Conservation (phyloP, 164 flowering plant species). For the Umbilicus rupestris region DNA sequence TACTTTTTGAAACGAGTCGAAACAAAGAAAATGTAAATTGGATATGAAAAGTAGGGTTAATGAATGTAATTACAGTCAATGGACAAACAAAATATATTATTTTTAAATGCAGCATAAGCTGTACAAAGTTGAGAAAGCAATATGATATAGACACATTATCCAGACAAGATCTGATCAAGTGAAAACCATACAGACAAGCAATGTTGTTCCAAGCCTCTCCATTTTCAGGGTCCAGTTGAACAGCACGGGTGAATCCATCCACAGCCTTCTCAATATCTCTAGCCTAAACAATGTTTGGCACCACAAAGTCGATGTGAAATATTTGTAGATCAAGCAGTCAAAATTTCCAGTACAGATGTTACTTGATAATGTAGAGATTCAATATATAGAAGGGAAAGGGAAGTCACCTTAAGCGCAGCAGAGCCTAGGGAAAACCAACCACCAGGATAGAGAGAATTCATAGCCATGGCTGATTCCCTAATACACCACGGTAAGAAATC, state of each 20-base stretch:
- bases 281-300: slow-evolving; percentile 41
- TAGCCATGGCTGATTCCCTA: slow-evolving; percentile 89
- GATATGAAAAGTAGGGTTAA: too few relatives aligned
- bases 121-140: too few relatives aligned
- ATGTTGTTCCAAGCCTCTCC: slow-evolving; percentile 99
- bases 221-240: slow-evolving; percentile 95
- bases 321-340: neutral
- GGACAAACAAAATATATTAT: neutral
- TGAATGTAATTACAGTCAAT: neutral
- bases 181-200: slow-evolving; percentile 67
- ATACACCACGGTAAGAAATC: slow-evolving; percentile 4
- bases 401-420: slow-evolving; percentile 75
- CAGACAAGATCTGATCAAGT: neutral
- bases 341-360: neutral
- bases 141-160: too few relatives aligned
- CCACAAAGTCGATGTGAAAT: neutral
- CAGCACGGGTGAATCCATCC: slow-evolving; percentile 72
- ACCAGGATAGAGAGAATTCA: slow-evolving; percentile 86
- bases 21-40: too few relatives aligned
- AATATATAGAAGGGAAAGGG: neutral
- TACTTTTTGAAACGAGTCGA: too few relatives aligned
- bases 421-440: slow-evolving; percentile 99
- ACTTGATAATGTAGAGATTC: neutral
- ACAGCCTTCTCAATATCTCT: slow-evolving; percentile 75
- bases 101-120: neutral